Evolutionary conservation across 352 stramenopile genomes (phyloP).

Genomic region (Pythium angustatum): DNA sequence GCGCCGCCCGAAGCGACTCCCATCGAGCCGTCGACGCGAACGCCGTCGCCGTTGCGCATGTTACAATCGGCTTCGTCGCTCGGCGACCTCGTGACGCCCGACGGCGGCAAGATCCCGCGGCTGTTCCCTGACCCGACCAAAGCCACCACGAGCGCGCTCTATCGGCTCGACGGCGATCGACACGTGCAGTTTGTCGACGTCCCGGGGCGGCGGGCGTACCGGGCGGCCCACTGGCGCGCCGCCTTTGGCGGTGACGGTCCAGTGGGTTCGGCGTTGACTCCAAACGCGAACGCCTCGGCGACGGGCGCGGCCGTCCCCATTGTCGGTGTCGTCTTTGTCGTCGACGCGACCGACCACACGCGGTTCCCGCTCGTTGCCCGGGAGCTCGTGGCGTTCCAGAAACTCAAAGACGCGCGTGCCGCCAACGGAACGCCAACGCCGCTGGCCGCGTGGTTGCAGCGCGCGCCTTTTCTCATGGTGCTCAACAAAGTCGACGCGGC

Average conservation of each 20-base stretch:
- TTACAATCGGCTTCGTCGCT: background rate
- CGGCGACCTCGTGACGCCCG: conserved; percentile 10
- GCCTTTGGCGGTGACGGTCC: conserved; percentile 2
- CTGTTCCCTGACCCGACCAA: conserved; percentile 18
- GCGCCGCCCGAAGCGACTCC: background rate
- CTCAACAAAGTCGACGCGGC: conserved; percentile 61
- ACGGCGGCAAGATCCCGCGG: conserved; percentile 9
- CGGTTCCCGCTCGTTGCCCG: conserved; percentile 53
- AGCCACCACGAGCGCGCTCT: conserved; percentile 6
- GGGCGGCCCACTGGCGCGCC: conserved; percentile 15
- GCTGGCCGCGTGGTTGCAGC: conserved; percentile 25
- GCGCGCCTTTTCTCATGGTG: conserved; percentile 47
- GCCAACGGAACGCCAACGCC: background rate
- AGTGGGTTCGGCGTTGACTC: too few species aligned
- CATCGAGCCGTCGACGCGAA: background rate
- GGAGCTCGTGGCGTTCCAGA: conserved; percentile 54
- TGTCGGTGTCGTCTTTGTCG: conserved; percentile 49
- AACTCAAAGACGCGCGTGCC: conserved; percentile 21
- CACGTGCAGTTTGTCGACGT: conserved; percentile 55
- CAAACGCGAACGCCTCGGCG: background rate
- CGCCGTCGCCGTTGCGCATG: conserved; percentile 2
- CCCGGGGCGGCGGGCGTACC: conserved; percentile 36
- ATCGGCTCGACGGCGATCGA: conserved; percentile 42
- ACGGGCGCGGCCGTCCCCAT: conserved; percentile 32
- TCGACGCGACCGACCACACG: conserved; percentile 44